phyloP scores from a whole-genome alignment of 169 alveolate species.

The Plasmodium vinckei region DNA sequence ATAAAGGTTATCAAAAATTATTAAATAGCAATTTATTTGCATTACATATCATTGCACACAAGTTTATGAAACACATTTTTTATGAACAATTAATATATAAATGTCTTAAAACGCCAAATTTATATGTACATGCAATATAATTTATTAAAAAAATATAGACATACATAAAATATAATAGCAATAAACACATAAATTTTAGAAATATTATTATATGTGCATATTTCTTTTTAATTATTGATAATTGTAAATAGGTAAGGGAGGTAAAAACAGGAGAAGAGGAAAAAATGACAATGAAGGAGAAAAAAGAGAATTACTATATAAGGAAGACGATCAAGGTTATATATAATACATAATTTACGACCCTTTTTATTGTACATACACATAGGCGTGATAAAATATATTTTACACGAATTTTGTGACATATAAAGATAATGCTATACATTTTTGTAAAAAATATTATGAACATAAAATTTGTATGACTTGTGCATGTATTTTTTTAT shows the following conservation, averaged over 20 bases:
- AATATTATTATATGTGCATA: neutral
- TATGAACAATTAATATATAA: too few species aligned
- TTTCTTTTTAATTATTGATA: conserved; percentile 21
- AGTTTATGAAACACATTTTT: too few species aligned
- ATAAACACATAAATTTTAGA: neutral
- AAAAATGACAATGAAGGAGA: conserved; percentile 95
- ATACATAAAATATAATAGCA: too few species aligned
- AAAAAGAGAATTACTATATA: conserved; percentile 95
- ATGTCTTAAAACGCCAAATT: too few species aligned
- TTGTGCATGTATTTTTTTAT: conserved; percentile 9
- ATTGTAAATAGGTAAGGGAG: conserved; percentile 95
- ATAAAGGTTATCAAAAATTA: conserved; percentile 43
- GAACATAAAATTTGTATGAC: conserved; percentile 1
- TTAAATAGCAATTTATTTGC: neutral
- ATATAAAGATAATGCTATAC: neutral
- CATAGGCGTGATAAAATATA: neutral
- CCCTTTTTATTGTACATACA: too few species aligned
- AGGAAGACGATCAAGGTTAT: conserved; percentile 96
- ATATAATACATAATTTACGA: neutral
- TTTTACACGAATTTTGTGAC: neutral
- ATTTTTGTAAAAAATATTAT: too few species aligned
- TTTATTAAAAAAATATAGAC: neutral
- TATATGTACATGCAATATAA: conserved; percentile 7
- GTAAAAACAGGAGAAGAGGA: conserved; percentile 97
- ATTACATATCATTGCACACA: too few species aligned